phyloP scores from a whole-genome alignment of 306 rosid species.

The Fragaria iinumae region DNA sequence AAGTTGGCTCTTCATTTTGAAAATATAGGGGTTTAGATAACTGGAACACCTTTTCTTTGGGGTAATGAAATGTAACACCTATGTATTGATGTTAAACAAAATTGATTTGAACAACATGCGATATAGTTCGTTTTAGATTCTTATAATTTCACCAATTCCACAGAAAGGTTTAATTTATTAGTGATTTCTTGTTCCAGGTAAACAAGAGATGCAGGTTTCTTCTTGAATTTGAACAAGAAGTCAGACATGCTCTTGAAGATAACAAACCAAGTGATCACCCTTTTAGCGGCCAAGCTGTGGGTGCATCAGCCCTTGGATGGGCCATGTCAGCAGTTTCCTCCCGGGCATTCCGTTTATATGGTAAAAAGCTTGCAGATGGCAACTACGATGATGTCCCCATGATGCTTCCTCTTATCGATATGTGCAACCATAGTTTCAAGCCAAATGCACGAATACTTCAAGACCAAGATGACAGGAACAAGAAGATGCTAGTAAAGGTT shows the following conservation, averaged over 20 bases:
- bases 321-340: slow-evolving; percentile 97
- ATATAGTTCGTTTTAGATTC: slow-evolving; percentile 1
- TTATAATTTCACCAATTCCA: not conserved
- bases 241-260: slow-evolving; percentile 47
- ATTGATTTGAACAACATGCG: slow-evolving; percentile 13
- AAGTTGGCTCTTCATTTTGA: not conserved
- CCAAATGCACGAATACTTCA: slow-evolving; percentile 81
- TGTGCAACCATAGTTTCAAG: slow-evolving; percentile 94
- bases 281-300: slow-evolving; percentile 74
- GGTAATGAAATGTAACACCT: not conserved
- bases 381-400: slow-evolving; percentile 47
- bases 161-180: slow-evolving; percentile 18
- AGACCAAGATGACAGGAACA: slow-evolving; percentile 52
- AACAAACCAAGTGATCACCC: slow-evolving; percentile 63
- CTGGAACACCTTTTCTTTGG: not conserved
- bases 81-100: slow-evolving; percentile 1
- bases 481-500: slow-evolving; percentile 68
- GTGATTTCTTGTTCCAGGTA: slow-evolving; percentile 54
- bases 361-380: slow-evolving; percentile 55
- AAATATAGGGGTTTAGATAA: not conserved
- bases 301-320: slow-evolving; percentile 96
- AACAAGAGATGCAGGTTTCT: slow-evolving; percentile 95
- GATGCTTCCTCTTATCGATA: slow-evolving; percentile 98
- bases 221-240: slow-evolving; percentile 80
- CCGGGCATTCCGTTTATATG: slow-evolving; percentile 80